Conservation (phyloP, 2,329 filamentous ascomycete genomes). For the Saccharata proteae region DNA sequence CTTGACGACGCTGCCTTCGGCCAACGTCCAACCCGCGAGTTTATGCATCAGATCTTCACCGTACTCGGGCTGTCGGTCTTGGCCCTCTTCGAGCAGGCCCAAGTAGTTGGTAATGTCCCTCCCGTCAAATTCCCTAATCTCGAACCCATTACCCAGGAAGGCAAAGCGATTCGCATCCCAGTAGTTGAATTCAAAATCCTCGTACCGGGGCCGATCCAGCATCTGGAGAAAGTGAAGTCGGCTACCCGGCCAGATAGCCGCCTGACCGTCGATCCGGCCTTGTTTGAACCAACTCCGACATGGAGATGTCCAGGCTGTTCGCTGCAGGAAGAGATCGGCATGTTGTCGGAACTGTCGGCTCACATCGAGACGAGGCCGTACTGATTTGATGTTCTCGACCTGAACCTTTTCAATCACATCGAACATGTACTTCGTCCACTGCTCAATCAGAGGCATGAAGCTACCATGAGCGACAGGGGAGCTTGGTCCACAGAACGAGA, state of each 20-base stretch:
- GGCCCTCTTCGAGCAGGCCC: slow-evolving; percentile 26
- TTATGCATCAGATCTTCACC: slow-evolving; percentile 26
- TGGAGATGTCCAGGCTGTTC: slow-evolving; percentile 21
- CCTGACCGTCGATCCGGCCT: slow-evolving; percentile 25
- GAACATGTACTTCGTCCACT: slow-evolving; percentile 29
- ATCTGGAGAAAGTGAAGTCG: slow-evolving; percentile 28
- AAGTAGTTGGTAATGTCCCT: slow-evolving; percentile 36
- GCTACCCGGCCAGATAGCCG: slow-evolving; percentile 27
- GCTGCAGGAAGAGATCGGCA: slow-evolving; percentile 23
- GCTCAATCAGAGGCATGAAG: slow-evolving; percentile 30
- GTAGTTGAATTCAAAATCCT: slow-evolving; percentile 32
- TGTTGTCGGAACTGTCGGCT: slow-evolving; percentile 26
- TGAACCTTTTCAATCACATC: slow-evolving; percentile 28
- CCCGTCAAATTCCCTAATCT: slow-evolving; percentile 34
- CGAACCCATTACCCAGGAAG: slow-evolving; percentile 34
- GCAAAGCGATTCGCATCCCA: slow-evolving; percentile 28
- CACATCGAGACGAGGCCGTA: slow-evolving; percentile 22
- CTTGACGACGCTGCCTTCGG: slow-evolving; percentile 1
- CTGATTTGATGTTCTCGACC: slow-evolving; percentile 29
- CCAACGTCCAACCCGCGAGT: slow-evolving; percentile 21
- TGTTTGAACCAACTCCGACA: slow-evolving; percentile 25
- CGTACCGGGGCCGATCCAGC: slow-evolving; percentile 24
- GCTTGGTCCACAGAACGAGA: slow-evolving; percentile 26
- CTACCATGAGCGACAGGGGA: slow-evolving; percentile 28
- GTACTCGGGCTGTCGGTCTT: slow-evolving; percentile 30